Evolutionary conservation across 2,329 filamentous ascomycete genomes (phyloP), one percentile per base, ranked within the genome.

Genomic region (Clarireedia hainanense): DNA sequence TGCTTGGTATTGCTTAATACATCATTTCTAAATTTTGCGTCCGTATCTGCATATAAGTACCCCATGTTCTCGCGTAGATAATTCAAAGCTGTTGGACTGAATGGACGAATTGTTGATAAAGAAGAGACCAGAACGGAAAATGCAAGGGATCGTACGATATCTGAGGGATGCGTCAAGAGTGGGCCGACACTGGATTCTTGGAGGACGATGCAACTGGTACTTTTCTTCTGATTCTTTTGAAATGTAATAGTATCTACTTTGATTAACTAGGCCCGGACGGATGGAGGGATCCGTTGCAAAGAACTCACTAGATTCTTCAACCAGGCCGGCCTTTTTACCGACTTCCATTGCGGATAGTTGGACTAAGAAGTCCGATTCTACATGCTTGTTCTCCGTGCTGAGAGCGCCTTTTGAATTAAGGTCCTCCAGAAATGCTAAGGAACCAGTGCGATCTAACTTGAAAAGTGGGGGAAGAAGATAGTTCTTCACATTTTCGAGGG

Each of bases 21-120:
- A 63, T 95, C 89, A 57, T 91, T 86, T 56, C 94, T 83, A 61
- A 91, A 87, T 64, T 92, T 90, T 5, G 92, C 85, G 67, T 96
- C 91, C 0, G 88, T 84, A 60, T 96, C 91, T 3, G 89, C 83
- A 67, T 95, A 86, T 60, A 92, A 83, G 15, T 85, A 80, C 1
- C 80, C 77, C 3, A 97, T 72, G 57, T 89, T 83, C 36, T 74
- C 75, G 52, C 77, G 77, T 2, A 97, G 73, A 12, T 86, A 76
- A 3, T 72, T 69, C 2, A 96, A 75, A 0, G 85, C 79, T 9
- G 74, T 76, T 0, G 72, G 65, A 0, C 85, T 85, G 52, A 95
- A 84, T 1, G 90, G 86, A 52, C 82, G 83, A 3, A 88, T 90
- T 0, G 85, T 85, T 2, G 87, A 83, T 9, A 84, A 82, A 0